Conservation (phyloP, 1,284 basidiomycete species). For the Afroboletus lepidellus region DNA sequence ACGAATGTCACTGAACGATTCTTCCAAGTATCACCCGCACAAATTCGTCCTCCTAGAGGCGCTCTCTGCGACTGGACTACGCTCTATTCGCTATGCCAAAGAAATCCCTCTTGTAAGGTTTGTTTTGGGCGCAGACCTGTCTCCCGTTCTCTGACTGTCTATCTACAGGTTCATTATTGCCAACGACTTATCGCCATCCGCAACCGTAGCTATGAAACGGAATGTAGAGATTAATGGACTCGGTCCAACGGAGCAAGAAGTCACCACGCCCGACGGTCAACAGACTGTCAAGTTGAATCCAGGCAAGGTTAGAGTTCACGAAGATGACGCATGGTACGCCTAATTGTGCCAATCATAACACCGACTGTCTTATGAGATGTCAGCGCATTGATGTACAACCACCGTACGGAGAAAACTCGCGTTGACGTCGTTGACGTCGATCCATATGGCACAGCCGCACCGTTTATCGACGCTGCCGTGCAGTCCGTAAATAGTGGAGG, state of each 20-base stretch:
- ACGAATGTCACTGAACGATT: slow-evolving; percentile 3
- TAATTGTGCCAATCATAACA: not conserved
- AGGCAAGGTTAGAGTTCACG: slow-evolving; percentile 77
- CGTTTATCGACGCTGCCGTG: slow-evolving; percentile 97
- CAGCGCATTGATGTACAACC: slow-evolving; percentile 89
- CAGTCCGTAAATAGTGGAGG: slow-evolving; percentile 88
- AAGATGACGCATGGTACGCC: slow-evolving; percentile 89
- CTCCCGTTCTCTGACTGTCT: slow-evolving; percentile 4
- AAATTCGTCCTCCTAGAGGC: slow-evolving; percentile 90
- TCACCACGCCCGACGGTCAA: slow-evolving; percentile 19
- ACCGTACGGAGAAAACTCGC: slow-evolving; percentile 68
- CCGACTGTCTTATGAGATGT: not conserved
- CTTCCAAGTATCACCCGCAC: slow-evolving; percentile 50
- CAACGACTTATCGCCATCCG: slow-evolving; percentile 87
- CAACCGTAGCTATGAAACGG: slow-evolving; percentile 82
- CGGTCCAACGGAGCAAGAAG: slow-evolving; percentile 38
- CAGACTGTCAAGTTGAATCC: slow-evolving; percentile 19
- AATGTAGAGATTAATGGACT: slow-evolving; percentile 92
- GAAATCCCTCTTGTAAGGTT: slow-evolving; percentile 92
- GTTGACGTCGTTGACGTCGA: slow-evolving; percentile 97
- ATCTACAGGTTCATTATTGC: slow-evolving; percentile 76
- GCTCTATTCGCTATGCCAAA: slow-evolving; percentile 96
- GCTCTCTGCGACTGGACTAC: slow-evolving; percentile 91
- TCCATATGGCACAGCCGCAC: slow-evolving; percentile 96
- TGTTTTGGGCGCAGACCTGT: slow-evolving; percentile 6